A percentile compares a stretch with the other conserved stretches of the same genome.
Conservation (phyloP, 768 basidiomycete genomes). For the Rhodosporidiobolus sp. region DNA sequence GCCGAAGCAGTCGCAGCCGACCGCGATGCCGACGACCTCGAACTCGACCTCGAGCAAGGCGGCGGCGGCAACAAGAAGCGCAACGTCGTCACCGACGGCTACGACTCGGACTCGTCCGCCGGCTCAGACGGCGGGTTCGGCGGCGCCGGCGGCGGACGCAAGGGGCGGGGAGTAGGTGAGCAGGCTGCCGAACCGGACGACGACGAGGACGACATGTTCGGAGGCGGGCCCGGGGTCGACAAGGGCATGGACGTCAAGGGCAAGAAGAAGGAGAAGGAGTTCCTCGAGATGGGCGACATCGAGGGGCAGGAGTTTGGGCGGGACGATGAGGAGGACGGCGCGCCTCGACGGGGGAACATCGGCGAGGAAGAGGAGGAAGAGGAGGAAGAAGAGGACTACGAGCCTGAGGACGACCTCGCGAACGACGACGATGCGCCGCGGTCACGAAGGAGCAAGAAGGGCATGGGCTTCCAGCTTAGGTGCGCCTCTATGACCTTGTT, state of each 20-base stretch:
- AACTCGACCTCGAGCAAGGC: slow-evolving; percentile 33
- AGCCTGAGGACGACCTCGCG: slow-evolving; percentile 44
- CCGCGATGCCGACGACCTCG: slow-evolving; percentile 22
- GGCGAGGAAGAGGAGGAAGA: slow-evolving; percentile 49
- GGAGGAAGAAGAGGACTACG: slow-evolving; percentile 56
- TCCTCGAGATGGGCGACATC: slow-evolving; percentile 84
- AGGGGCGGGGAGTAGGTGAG: slow-evolving; percentile 2
- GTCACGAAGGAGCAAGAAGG: slow-evolving; percentile 67
- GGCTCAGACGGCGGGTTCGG: slow-evolving; percentile 34
- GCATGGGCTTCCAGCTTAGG: slow-evolving; percentile 90
- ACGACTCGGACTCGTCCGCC: slow-evolving; percentile 37
- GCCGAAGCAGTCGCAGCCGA: slow-evolving; percentile 1
- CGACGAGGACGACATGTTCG: slow-evolving; percentile 50
- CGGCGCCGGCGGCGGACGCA: slow-evolving; percentile 24
- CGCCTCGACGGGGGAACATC: slow-evolving; percentile 41
- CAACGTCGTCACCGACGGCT: slow-evolving; percentile 35
- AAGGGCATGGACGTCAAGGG: slow-evolving; percentile 78
- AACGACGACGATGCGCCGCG: slow-evolving; percentile 59
- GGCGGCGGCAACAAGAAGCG: slow-evolving; percentile 10
- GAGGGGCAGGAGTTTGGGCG: slow-evolving; percentile 85
- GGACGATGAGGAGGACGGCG: slow-evolving; percentile 43
- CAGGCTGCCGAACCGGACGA: slow-evolving; percentile 44
- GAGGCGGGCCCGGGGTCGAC: slow-evolving; percentile 58
- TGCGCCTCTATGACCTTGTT: neutral
- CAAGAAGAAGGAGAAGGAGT: slow-evolving; percentile 60